Base-by-base conservation (phyloP, 2,329 filamentous ascomycete species). In the Colletotrichum agaves region DNA sequence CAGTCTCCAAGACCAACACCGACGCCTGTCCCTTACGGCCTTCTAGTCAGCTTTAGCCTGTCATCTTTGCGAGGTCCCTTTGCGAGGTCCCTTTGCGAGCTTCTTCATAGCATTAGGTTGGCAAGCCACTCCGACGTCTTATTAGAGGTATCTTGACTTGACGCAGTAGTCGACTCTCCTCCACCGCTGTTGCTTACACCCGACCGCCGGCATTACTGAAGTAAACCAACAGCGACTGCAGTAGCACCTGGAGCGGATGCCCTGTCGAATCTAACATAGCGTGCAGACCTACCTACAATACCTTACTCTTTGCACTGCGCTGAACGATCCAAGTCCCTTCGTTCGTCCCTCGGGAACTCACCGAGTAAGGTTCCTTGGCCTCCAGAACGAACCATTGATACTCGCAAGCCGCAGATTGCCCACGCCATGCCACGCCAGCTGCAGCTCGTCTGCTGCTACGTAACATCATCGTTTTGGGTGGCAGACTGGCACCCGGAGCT, bases 31-130 rank as follows among this genome's bases (percentile, higher is more conserved):
- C 58, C 41, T 58, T 49, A 61, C 57, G 21, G 21, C 52, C 12
- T 47, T 57, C 47, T 21, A 37, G 50, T n/a, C n/a, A 53, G 44
- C 52, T 53, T 41, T 66, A 27, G 61, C 64, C 33, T 53, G 21
- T 59, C 61, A 47, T 60, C 53, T 67, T 64, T 64, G 53, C 49
- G 33, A 67, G 41, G 59, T 27, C 64, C 57, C 57, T 60, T 60
- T 49, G 44, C 31, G 23, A 57, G 47, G 35, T 37, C 63, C 55
- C 39, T 58, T 58, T 46, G 27, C 43, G 37, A 43, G 39, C 56
- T 50, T 46, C 41, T 57, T 39, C 21, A 41, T 37, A 12, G 37
- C 63, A 58, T 53, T n/a, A n/a, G n/a, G n/a, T n/a, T 41, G 62
- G 33, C 62, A 31, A 52, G 55, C 44, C 27, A 27, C 27, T 27